Evolutionary conservation across 768 basidiomycete species (phyloP).

Genomic region (Tubosaeta sp.): DNA sequence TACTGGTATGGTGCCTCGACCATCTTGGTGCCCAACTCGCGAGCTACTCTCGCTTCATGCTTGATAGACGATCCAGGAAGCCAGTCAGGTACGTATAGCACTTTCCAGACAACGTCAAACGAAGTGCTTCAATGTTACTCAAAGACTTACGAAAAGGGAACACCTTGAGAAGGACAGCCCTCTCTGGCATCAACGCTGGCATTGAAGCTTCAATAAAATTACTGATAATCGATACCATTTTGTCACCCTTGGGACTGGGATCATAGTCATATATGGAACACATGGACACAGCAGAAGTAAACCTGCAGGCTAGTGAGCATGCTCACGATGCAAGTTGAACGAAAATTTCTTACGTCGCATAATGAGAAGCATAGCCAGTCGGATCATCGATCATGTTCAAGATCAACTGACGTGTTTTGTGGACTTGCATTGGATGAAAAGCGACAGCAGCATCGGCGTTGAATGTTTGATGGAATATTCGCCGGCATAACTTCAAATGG

Average conservation of each 20-base stretch:
- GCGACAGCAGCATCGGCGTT: neutral
- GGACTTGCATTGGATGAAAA: constrained; percentile 8
- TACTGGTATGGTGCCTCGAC: constrained; percentile 16
- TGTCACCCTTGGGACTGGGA: constrained; percentile 10
- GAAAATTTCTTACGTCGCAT: constrained; percentile 6
- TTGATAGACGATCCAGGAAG: constrained; percentile 17
- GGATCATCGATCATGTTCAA: constrained; percentile 6
- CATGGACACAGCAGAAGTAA: constrained; percentile 30
- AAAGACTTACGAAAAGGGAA: constrained; percentile 17
- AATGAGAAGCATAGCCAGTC: constrained; percentile 4
- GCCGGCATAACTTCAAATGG: constrained; percentile 8
- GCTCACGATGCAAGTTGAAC: neutral
- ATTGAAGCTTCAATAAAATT: constrained; percentile 7
- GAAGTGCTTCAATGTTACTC: neutral
- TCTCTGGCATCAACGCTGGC: constrained; percentile 8
- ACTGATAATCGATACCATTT: constrained; percentile 13
- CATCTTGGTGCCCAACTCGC: constrained; percentile 6
- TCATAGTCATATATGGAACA: constrained; percentile 18
- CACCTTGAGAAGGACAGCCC: constrained; percentile 8
- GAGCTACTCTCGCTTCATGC: constrained; percentile 7
- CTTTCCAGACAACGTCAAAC: constrained; percentile 5
- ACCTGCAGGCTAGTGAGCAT: constrained; percentile 15
- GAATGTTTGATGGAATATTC: constrained; percentile 17
- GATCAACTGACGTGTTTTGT: constrained; percentile 6
- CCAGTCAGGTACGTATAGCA: constrained; percentile 27